A percentile compares a stretch with the other conserved stretches of the same genome.
Conservation (phyloP, 441 rosid genomes). For the Macaranga tanarius region DNA sequence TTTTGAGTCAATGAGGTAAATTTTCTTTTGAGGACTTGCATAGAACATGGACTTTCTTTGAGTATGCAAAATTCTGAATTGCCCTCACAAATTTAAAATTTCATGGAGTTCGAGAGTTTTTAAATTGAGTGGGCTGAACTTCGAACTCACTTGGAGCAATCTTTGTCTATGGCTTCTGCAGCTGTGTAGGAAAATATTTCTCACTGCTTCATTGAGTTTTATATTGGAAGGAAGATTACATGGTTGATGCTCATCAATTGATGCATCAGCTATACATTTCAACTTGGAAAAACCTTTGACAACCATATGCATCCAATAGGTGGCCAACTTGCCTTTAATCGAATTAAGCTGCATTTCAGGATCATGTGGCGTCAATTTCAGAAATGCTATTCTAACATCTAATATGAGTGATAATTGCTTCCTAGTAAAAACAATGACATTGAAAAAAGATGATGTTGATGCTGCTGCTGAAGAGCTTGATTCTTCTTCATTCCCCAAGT, state of each 20-base stretch:
- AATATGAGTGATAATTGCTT: constrained; percentile 1
- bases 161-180: constrained; percentile 1
- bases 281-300: constrained; percentile 18
- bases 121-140: background rate
- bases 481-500: constrained; percentile 5
- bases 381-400: constrained; percentile 11
- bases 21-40: background rate
- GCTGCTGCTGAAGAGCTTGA: background rate
- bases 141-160: background rate
- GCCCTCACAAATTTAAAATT: background rate
- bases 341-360: constrained; percentile 12
- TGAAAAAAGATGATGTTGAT: background rate
- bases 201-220: background rate
- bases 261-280: constrained; percentile 2
- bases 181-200: constrained; percentile 6
- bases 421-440: constrained; percentile 1
- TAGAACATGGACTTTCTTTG: no score
- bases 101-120: background rate
- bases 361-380: constrained; percentile 2
- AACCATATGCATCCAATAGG: background rate
- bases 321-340: background rate
- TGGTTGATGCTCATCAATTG: constrained; percentile 6
- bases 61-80: background rate
- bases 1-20: constrained; percentile 48
- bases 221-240: constrained; percentile 2